phyloP scores from a whole-genome alignment of 1,139 yeast genomes.

The Candida sojae region DNA sequence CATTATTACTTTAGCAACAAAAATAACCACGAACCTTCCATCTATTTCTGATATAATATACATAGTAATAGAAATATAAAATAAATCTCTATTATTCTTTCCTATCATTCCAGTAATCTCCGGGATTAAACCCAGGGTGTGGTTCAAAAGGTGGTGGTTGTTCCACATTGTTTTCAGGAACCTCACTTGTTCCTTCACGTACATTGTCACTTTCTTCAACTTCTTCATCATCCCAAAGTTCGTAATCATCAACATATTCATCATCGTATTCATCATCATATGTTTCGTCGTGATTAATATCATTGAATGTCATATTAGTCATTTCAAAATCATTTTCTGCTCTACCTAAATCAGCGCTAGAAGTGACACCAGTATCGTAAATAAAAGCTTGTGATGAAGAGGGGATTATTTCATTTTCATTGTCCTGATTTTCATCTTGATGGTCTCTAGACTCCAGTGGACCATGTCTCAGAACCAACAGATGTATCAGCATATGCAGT shows the following conservation, averaged over 20 bases:
- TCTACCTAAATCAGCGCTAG: neutral
- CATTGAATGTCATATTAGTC: neutral
- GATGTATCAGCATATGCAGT: neutral
- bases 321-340: neutral
- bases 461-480: neutral
- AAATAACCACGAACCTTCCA: neutral
- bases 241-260: constrained; percentile 30
- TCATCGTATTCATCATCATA: constrained; percentile 20
- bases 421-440: neutral
- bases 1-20: neutral
- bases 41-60: neutral
- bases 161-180: neutral
- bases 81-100: constrained; percentile 1
- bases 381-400: neutral
- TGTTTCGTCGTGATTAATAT: neutral
- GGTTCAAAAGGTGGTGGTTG: constrained; percentile 38
- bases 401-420: neutral
- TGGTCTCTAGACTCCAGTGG: neutral
- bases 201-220: neutral
- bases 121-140: constrained; percentile 33
- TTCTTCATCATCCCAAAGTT: constrained; percentile 26
- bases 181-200: neutral
- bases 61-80: neutral
- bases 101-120: constrained; percentile 38
- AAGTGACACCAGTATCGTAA: neutral